Evolutionary conservation across 768 basidiomycete species (phyloP), one percentile per base, ranked within the genome.

Genomic region (Suillus variegatus): DNA sequence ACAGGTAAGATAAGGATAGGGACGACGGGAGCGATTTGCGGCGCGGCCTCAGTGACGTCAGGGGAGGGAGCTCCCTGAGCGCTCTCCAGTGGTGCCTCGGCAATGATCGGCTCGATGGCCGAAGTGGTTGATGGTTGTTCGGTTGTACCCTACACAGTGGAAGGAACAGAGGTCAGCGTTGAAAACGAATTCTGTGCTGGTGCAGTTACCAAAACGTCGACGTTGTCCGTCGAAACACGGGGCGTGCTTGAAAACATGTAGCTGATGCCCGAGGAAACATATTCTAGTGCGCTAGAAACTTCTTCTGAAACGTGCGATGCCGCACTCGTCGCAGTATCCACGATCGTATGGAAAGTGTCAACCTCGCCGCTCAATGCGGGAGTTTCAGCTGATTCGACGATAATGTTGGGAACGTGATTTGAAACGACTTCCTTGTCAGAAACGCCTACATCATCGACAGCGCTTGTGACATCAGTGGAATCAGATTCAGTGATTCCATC

Each of bases 1-100:
- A 82, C 80, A 16, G 82, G 81, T 5, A 81, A 72, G 52, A 80
- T 78, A 65, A 75, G 41, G 16, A 82, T 77, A 47, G 79, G 78
- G 3, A 81, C 72, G 10, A 70, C 68, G 54, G 80, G 75, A 3
- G 79, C 76, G 1, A 67, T 56, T 13, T 76, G 67, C 7, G 68
- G 46, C 22, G 66, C 66, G 54, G 60, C 12, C 10, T 66, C 22
- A 69, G 63, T 38, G 41, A 68, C 47, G 40, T 54, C 40, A 8
- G 41, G 16, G 57, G 68, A 56, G 18, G 38, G 22, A 38, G 20
- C 43, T 22, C 51, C 56, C 57, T 46, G 41, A n/a, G 16, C 40
- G 44, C n/a, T 54, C 32, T 52, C 64, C 28, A 61, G 64, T 60
- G 56, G 22, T 40, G 18, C 20, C 7, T 66, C 65, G 35, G 64